Evolutionary conservation across 2,329 filamentous ascomycete genomes (phyloP).

Genomic region (Emmonsiellopsis sp.): DNA sequence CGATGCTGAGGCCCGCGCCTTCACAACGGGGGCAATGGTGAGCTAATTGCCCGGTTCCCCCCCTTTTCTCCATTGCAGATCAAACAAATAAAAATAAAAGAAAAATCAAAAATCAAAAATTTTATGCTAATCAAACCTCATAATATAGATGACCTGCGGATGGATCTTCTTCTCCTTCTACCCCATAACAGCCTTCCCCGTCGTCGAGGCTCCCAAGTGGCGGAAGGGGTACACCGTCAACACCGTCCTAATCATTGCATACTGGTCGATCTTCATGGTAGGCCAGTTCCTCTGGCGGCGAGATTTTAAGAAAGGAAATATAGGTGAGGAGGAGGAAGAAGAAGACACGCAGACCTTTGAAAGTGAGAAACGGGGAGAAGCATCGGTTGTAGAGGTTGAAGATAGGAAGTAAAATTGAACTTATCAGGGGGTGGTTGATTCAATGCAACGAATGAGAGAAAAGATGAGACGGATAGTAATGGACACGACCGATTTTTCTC

Average conservation of each 20-base stretch:
- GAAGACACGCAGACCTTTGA: not conserved
- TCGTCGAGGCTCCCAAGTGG: slow-evolving; percentile 36
- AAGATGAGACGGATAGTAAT: too few species aligned
- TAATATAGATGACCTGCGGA: slow-evolving; percentile 35
- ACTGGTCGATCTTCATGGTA: slow-evolving; percentile 34
- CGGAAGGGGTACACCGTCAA: slow-evolving; percentile 40
- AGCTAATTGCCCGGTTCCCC: not conserved
- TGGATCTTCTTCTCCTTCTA: slow-evolving; percentile 37
- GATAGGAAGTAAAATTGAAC: not conserved
- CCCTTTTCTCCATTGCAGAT: not conserved
- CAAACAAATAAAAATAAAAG: slow-evolving; percentile 9
- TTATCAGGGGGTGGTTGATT: too few species aligned
- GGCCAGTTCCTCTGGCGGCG: slow-evolving; percentile 26
- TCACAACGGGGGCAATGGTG: slow-evolving; percentile 26
- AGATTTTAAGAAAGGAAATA: not conserved
- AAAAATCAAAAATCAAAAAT: too few species aligned
- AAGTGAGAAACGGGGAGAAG: not conserved
- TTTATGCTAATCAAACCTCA: too few species aligned
- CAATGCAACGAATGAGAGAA: too few species aligned
- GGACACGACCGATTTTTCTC: too few species aligned
- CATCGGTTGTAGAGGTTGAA: not conserved
- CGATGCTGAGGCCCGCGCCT: slow-evolving; percentile 19
- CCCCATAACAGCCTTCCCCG: slow-evolving; percentile 30
- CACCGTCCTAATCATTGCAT: slow-evolving; percentile 36
- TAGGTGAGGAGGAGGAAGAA: not conserved